Percentiles rank a stretch among this genome's conserved stretches.
Evolutionary conservation across 73 alveolate species (phyloP).

Genomic region (Symbiodinium pilosum): DNA sequence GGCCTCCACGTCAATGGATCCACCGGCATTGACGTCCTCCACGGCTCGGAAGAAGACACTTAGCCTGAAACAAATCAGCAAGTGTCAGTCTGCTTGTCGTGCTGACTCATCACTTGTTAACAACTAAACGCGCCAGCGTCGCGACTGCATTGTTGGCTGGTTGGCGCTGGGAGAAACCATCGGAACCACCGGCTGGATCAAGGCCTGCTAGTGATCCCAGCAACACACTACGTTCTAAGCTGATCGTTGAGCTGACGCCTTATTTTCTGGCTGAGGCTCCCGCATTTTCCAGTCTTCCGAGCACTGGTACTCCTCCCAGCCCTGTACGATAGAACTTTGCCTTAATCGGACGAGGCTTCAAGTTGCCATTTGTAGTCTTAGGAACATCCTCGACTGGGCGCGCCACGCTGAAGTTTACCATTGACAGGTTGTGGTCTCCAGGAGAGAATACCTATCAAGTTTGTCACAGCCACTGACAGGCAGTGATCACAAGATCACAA

Average conservation of each 20-base stretch:
- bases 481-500: no score
- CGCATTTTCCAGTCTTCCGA: slow-evolving; percentile 46
- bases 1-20: slow-evolving; percentile 85
- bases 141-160: background rate
- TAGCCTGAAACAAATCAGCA: background rate
- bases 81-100: no score
- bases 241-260: background rate
- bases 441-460: slow-evolving; percentile 81
- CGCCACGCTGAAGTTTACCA: slow-evolving; percentile 49
- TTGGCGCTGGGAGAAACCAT: slow-evolving; percentile 23
- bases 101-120: no score
- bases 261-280: background rate
- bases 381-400: background rate
- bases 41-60: slow-evolving; percentile 65
- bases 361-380: background rate
- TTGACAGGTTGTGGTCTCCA: slow-evolving; percentile 79
- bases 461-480: no score
- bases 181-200: slow-evolving; percentile 81
- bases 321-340: slow-evolving; percentile 88
- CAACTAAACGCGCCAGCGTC: background rate
- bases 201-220: slow-evolving; percentile 7
- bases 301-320: slow-evolving; percentile 85
- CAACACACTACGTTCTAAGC: background rate
- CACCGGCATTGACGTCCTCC: slow-evolving; percentile 83
- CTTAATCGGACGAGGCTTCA: no score